Percentiles rank a stretch among this genome's conserved stretches.
Evolutionary conservation across 148 eudicot species (phyloP).

Genomic region (Diospyros lotus): DNA sequence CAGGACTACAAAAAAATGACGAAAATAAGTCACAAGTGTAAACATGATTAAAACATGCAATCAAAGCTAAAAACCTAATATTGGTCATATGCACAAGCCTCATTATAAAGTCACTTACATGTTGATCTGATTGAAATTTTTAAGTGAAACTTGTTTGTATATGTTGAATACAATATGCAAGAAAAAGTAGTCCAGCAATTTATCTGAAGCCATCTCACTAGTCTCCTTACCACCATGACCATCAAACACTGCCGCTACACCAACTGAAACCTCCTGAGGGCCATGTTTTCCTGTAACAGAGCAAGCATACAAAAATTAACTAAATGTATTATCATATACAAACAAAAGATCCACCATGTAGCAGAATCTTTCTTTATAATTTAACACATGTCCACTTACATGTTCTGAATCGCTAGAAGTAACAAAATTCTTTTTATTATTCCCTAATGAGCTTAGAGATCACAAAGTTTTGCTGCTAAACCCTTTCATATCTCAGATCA

Average conservation of each 20-base stretch:
- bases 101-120: no score
- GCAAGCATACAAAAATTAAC: neutral
- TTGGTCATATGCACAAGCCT: neutral
- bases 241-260: conserved; percentile 52
- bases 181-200: conserved; percentile 26
- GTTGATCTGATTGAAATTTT: neutral
- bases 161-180: conserved; percentile 21
- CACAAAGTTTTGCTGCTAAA: neutral
- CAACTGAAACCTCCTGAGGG: conserved; percentile 25
- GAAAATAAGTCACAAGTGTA: neutral
- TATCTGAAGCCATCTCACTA: conserved; percentile 44
- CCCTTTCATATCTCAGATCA: neutral
- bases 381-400: no score
- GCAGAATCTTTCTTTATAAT: no score
- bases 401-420: no score
- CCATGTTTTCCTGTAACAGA: conserved; percentile 27
- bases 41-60: neutral
- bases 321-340: no score
- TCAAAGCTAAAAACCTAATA: neutral
- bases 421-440: no score
- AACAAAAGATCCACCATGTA: no score
- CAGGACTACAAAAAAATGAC: conserved; percentile 10
- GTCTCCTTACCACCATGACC: conserved; percentile 61
- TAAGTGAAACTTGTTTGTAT: conserved; percentile 15
- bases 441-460: neutral